Evolutionary conservation across 73 alveolate genomes (phyloP).

Genomic region (Uronychia setigera): DNA sequence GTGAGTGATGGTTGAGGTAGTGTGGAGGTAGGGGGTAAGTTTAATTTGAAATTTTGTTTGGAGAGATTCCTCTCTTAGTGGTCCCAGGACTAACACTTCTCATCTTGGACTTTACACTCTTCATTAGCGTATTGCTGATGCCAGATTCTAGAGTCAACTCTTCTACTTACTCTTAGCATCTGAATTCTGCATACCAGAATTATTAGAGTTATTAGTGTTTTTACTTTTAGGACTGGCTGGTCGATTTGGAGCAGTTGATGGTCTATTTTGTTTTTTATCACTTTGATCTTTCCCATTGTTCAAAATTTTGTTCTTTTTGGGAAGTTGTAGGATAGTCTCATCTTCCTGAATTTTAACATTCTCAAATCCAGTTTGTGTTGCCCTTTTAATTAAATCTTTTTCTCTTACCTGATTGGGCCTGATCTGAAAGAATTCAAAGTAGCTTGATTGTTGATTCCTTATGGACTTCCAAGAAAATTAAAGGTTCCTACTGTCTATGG

Average conservation of each 20-base stretch:
- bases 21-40: neutral
- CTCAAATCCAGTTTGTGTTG: neutral
- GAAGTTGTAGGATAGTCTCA: neutral
- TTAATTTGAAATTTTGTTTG: too few species aligned
- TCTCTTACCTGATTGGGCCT: neutral
- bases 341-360: neutral
- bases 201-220: too few species aligned
- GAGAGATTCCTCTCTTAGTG: neutral
- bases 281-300: neutral
- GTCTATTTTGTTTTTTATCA: neutral
- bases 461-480: neutral
- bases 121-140: too few species aligned
- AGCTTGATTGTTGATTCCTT: neutral
- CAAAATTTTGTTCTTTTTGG: neutral
- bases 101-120: neutral
- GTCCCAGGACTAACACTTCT: neutral
- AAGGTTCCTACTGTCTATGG: neutral
- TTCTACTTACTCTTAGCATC: slow-evolving; percentile 1
- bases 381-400: neutral
- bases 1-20: slow-evolving; percentile 4
- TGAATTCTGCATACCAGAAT: too few species aligned
- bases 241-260: neutral
- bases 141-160: too few species aligned
- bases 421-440: neutral
- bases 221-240: neutral